Evolutionary conservation across 768 basidiomycete species (phyloP), one percentile per base, ranked within the genome.

Genomic region (Inosperma sp.): DNA sequence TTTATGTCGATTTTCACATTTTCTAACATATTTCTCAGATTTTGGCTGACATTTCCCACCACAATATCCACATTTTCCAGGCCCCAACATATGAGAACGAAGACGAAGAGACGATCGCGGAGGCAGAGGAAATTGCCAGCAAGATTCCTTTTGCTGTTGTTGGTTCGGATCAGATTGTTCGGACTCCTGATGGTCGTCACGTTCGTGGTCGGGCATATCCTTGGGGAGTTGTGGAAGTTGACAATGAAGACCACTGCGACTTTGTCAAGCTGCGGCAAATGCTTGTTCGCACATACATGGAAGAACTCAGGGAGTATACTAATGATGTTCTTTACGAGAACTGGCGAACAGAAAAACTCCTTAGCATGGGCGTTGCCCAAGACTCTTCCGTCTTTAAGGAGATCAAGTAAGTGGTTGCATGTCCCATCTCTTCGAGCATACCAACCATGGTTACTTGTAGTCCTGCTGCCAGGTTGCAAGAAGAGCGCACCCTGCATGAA

Each of bases 181-280:
- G 76, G 52, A 85, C 91, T 2, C 78, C 88, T 19, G 93, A 95
- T 61, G 93, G 94, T 21, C 88, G 93, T 52, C 76, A 86, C 68
- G 93, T 97, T 42, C 90, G 96, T 57, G 96, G 96, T 10, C 91
- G 96, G 59, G 77, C 83, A 3, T 99, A 99, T 68, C 96, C 96
- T 8, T 99, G 96, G 96, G 96, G 96, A 67, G 86, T 94, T 43
- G 93, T 98, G 57, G 96, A 99, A 67, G 96, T 99, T 21, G 96
- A 99, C 75, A 98, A 99, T 62, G 96, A 98, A 65, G 90, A 93
- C 14, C 96, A 99, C 65, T 99, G 96, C 60, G 96, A 99, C 68
- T 99, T 99, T 66, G 95, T 98, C 70, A 98, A 98, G 72, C 87
- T 99, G 54, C 87, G 96, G 46, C 96, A 98, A 70, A 98, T 99